Conservation (phyloP, 306 rosid species). For the Medicago arabica region DNA sequence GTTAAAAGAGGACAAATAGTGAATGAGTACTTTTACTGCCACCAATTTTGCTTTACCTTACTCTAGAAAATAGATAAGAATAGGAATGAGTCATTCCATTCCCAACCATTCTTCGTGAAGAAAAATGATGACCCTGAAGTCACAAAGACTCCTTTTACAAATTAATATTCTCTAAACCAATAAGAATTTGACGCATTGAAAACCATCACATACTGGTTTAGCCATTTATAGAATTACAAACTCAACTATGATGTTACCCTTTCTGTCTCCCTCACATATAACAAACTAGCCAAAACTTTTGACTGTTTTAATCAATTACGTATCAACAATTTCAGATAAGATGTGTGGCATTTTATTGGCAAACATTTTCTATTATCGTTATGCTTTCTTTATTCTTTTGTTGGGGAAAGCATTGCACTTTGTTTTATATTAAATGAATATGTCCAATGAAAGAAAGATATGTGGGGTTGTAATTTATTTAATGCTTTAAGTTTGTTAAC, state of each 20-base stretch:
- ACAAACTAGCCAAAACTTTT: slow-evolving; percentile 38
- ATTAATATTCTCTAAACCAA: slow-evolving; percentile 40
- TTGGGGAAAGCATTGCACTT: slow-evolving; percentile 37
- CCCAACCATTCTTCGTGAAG: slow-evolving; percentile 36
- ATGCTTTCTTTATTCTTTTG: slow-evolving; percentile 41
- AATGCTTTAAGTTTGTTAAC: slow-evolving; percentile 14
- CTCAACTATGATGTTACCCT: slow-evolving; percentile 20
- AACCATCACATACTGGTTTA: slow-evolving; percentile 42
- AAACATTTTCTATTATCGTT: slow-evolving; percentile 7
- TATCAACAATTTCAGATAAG: slow-evolving; percentile 32
- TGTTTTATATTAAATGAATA: background rate
- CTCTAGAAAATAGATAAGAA: slow-evolving; percentile 12
- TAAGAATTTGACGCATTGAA: slow-evolving; percentile 44
- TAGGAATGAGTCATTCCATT: slow-evolving; percentile 28
- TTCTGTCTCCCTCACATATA: slow-evolving; percentile 47
- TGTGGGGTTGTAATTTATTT: slow-evolving; percentile 3
- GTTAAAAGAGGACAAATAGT: slow-evolving; percentile 34
- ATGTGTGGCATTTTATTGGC: slow-evolving; percentile 38
- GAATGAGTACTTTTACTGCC: slow-evolving; percentile 35
- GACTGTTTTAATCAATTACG: slow-evolving; percentile 27
- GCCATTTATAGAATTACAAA: slow-evolving; percentile 49
- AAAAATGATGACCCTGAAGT: background rate
- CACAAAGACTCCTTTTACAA: slow-evolving; percentile 6
- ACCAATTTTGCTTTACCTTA: slow-evolving; percentile 32
- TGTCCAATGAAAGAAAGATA: slow-evolving; percentile 15